Evolutionary conservation across 1,139 yeast genomes (phyloP).

Genomic region (Hyphopichia wangnamkhiaoensis): DNA sequence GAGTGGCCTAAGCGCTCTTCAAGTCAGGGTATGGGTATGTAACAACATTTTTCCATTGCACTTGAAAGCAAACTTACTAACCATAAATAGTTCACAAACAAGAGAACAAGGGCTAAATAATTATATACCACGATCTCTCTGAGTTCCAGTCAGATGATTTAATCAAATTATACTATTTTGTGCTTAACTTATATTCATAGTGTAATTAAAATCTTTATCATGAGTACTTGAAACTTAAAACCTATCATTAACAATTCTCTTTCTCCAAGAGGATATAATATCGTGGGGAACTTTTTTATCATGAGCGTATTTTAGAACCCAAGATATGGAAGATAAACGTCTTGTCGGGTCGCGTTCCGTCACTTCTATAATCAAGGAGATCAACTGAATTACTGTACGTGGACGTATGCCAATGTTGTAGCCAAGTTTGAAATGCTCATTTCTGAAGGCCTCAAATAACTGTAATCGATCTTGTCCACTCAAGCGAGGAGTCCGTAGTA

Average conservation of each 20-base stretch:
- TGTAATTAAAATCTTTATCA: too few relatives aligned
- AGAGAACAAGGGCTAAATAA: slow-evolving; percentile 25
- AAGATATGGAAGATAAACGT: slow-evolving; percentile 10
- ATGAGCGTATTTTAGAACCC: slow-evolving; percentile 14
- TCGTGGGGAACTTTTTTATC: slow-evolving; percentile 11
- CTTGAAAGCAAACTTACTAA: background rate
- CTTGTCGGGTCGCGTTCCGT: slow-evolving; percentile 11
- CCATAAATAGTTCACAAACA: slow-evolving; percentile 27
- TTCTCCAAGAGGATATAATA: slow-evolving; percentile 9
- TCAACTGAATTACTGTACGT: slow-evolving; percentile 15
- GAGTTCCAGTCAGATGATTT: too few relatives aligned
- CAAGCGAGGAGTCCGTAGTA: slow-evolving; percentile 19
- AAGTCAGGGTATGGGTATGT: slow-evolving; percentile 36
- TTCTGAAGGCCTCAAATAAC: slow-evolving; percentile 21
- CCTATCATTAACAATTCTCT: background rate
- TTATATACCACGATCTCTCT: background rate
- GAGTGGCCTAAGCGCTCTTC: slow-evolving; percentile 25
- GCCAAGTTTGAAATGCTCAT: slow-evolving; percentile 16
- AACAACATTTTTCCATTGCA: background rate
- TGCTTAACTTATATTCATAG: background rate
- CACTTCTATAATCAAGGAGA: slow-evolving; percentile 11
- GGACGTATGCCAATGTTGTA: slow-evolving; percentile 20
- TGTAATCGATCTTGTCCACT: slow-evolving; percentile 17
- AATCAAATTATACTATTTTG: too few relatives aligned
- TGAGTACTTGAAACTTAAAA: background rate